Base-by-base conservation (phyloP, 345 rosid genomes). In the Erysimum cheiranthoides region DNA sequence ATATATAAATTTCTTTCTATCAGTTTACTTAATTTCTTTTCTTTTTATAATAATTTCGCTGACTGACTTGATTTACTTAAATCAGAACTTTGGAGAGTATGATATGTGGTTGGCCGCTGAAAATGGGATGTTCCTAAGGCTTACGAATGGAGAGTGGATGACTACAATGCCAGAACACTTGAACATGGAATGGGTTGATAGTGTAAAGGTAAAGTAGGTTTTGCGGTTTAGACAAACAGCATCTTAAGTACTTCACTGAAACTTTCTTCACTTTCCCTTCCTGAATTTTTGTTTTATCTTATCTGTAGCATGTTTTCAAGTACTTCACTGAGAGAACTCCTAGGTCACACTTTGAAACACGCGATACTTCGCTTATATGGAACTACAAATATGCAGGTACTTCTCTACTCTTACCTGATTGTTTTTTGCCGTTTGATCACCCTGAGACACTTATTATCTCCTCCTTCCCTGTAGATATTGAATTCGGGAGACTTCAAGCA, bases 101-200 rank as follows among this genome's bases (percentile, higher is more conserved):
- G 83, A 91, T 67, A 82, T 93, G 87, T 96, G 98, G 98, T 73
- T 96, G 79, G 99, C 99, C 28, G 99, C 98, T 28, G 99, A 96
- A 81, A 91, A 96, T 62, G 99, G 99, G 45, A 96, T 96, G 99
- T 96, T 96, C 80, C 60, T 96, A 59, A 90, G 98, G 70, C 88
- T 73, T 50, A 91, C 98, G 1, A 84, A 79, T 38, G 97, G 96
- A 64, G 84, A 85, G 5, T 96, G 99, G 99, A 96, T 93, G 99
- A 96, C 99, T 61, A 93, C 99, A 77, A 93, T 96, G 99, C 99
- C 99, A 0, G 99, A 96, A 71, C 99, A 89, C 75, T 85, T 87
- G 73, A 96, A 96, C 81, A 91, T 96, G 97, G 99, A 96, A 75
- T 96, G 99, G 99, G 93, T 93, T 47, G 99, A 96, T 82, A 91